Base-by-base conservation (phyloP, 1,284 basidiomycete genomes). In the Hemileia vastatrix region DNA sequence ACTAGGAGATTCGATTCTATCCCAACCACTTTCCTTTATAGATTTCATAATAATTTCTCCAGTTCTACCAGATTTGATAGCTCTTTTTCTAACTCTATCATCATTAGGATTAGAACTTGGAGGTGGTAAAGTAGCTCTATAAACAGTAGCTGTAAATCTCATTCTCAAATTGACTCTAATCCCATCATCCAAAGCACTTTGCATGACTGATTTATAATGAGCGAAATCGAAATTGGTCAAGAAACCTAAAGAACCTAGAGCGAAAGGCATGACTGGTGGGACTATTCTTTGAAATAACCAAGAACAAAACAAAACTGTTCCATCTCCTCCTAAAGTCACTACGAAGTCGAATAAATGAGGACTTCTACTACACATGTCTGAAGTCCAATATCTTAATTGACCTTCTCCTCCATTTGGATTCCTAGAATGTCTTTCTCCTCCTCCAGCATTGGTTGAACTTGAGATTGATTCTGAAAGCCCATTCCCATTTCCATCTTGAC, bases 211-310 rank as follows among this genome's bases (percentile, higher is more conserved):
- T 72, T 85, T 82, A 78, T 93, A 87, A 72, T 92, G 83, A 45
- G 83, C 82, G 74, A 95, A 98, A 77, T 97, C 91, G 71, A 97
- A 98, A 76, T 95, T 96, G 65, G 94, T 98, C 62, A 98, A 83
- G 80, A 98, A 98, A 9, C 95, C 94, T 23, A 98, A 83, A 8
- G 94, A 97, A 48, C 94, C 95, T n/a, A 98, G 83, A 0, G 95
- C 92, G 76, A 98, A 98, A 0, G 94, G 87, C 23, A 98, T 83
- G 36, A 98, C 91, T 5, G 94, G 94, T 9, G 95, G 94, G 11
- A 98, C 95, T 72, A 97, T 92, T 67, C 86, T 85, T 75, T 98
- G 95, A 81, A 98, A 98, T 36, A 98, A 81, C 94, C 95, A 98
- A 2, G 95, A 98, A 4, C 94, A 95, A 79, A 97, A 98, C 19